Conservation (phyloP, 192 early-diverging fungal genomes). For the Coemansia sp. region DNA sequence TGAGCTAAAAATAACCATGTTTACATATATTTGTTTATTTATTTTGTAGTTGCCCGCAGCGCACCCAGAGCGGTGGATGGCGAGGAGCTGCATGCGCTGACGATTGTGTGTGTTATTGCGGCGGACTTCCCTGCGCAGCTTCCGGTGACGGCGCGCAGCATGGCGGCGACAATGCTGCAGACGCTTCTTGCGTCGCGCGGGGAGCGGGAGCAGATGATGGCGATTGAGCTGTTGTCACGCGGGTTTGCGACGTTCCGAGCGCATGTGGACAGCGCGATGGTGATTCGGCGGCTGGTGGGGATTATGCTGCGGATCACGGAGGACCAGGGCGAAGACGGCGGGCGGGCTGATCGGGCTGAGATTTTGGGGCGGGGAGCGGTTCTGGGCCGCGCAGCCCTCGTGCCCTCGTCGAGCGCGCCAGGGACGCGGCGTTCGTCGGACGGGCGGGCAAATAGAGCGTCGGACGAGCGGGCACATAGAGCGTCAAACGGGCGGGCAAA, state of each 20-base stretch:
- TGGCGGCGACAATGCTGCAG: constrained; percentile 48
- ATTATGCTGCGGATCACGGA: constrained; percentile 19
- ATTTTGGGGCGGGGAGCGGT: too few species aligned
- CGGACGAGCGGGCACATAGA: neutral
- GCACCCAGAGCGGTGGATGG: constrained; percentile 29
- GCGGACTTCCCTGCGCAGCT: constrained; percentile 44
- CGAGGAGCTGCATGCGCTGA: constrained; percentile 42
- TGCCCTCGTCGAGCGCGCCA: neutral
- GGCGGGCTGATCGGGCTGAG: neutral
- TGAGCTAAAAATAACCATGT: constrained; percentile 6
- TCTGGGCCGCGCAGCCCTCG: neutral
- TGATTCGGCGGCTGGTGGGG: constrained; percentile 31
- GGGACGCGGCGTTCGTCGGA: neutral
- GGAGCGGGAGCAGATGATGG: constrained; percentile 28
- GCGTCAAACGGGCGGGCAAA: neutral
- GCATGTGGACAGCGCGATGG: constrained; percentile 39
- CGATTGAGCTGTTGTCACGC: constrained; percentile 46
- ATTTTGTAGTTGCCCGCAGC: constrained; percentile 39
- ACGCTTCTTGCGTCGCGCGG: constrained; percentile 16
- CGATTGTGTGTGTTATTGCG: constrained; percentile 49
- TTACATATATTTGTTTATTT: neutral
- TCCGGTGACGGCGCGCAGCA: constrained; percentile 47
- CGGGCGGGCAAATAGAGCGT: neutral
- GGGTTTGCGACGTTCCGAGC: constrained; percentile 46
- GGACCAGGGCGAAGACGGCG: neutral